These are phyloP conservation scores for Phalaenopsis equestris DNA, from an alignment of 106 monocot genomes.

Conservation along the genomic window DNA sequence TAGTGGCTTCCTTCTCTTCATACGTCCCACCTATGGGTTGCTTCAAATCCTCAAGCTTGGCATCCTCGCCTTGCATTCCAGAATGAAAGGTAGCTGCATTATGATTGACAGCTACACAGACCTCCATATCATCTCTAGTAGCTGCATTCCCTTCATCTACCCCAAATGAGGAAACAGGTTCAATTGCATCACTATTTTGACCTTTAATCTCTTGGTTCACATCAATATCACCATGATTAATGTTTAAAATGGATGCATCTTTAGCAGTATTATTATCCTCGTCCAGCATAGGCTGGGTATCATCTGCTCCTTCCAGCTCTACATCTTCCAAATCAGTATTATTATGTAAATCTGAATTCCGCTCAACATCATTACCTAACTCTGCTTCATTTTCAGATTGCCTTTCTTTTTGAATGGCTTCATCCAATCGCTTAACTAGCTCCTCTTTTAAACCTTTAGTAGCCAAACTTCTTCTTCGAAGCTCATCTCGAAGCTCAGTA, in stretches of 20 bases:
- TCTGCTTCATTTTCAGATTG: conserved; percentile 8
- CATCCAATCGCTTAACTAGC: conserved; percentile 54
- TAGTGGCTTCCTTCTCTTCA: neutral
- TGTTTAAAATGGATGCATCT: neutral
- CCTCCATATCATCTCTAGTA: conserved; percentile 10
- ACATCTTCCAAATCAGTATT: neutral
- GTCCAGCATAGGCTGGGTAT: neutral
- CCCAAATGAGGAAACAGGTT: conserved; percentile 7
- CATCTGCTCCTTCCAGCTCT: neutral
- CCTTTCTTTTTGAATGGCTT: conserved; percentile 33
- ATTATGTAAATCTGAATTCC: neutral
- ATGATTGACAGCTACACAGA: conserved; percentile 4
- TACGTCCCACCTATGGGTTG: neutral
- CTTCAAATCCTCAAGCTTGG: conserved; percentile 14
- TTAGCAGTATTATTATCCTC: neutral
- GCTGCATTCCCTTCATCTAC: neutral
- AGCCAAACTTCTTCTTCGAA: conserved; percentile 48
- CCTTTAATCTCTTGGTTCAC: conserved; percentile 5
- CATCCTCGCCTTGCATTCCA: conserved; percentile 3
- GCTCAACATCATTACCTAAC: neutral
- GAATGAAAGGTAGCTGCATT: neutral
- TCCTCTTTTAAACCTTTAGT: conserved; percentile 81
- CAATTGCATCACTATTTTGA: neutral
- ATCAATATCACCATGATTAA: neutral
- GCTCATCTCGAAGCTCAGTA: conserved; percentile 80